Base-by-base conservation (phyloP, 805 yeast species). In the Candida wancherniae region DNA sequence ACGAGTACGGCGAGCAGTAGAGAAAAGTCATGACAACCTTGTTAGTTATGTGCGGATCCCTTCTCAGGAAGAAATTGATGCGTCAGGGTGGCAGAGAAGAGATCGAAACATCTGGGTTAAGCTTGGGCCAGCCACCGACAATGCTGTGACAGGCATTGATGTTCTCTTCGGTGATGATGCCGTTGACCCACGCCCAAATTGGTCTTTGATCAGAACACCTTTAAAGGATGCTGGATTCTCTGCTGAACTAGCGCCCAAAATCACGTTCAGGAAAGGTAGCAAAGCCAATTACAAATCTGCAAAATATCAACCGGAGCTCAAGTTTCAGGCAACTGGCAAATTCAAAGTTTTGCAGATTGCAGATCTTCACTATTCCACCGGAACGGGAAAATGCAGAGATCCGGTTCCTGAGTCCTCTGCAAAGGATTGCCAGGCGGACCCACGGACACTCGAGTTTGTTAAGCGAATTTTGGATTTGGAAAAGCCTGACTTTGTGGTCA, bases 281-380 rank as follows among this genome's bases (percentile, higher is more conserved):
- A 53, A 45, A 29, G 22, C 51, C 10, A 54, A 58, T 35, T 59
- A 57, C 43, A 45, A 45, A 18, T 28, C 39, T 38, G 41, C 36
- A 50, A 29, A 48, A 45, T 44, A 33, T 34, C 44, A 48, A 19
- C 61, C 65, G 3, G 32, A 34, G 5, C 55, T 76, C 24, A 57
- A 61, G 29, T 50, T 69, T 10, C 45, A 58, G 8, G 39, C 57
- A 2, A 50, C 69, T 13, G 76, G 75, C 4, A 71, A 65, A 33
- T 84, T 80, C 57, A 90, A 83, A 54, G 80, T 92, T 24, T 57
- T 86, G 8, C 98, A 92, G 56, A 75, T 90, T 4, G 94, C 97
- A 1, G 97, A 92, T 54, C 62, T 90, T 34, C 98, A 92, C 57
- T 80, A 83, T 52, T 72, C 92, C n/a, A 82, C 95, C 0, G 88